Evolutionary conservation across 2,329 filamentous ascomycete species (phyloP).

Genomic region (Ascocoryne sarcoides): DNA sequence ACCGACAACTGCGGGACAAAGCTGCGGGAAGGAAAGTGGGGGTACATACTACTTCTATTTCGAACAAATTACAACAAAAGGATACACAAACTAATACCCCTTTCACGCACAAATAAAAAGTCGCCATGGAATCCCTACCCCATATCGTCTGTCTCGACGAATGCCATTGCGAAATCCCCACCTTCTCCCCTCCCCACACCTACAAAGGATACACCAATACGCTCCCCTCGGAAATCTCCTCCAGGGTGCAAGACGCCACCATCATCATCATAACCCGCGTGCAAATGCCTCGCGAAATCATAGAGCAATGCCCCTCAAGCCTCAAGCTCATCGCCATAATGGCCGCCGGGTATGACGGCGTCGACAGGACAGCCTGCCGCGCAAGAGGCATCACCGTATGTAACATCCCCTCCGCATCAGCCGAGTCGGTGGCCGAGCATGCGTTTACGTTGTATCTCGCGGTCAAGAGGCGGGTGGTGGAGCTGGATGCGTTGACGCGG

Average conservation of each 20-base stretch:
- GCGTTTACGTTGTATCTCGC: conserved; percentile 26
- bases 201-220: conserved; percentile 13
- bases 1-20: too few species aligned
- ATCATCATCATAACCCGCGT: conserved; percentile 30
- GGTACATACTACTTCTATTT: too few species aligned
- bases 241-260: conserved; percentile 29
- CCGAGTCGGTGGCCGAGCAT: conserved; percentile 30
- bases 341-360: conserved; percentile 31
- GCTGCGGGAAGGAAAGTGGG: too few species aligned
- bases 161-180: conserved; percentile 10
- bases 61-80: too few species aligned
- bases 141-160: conserved; percentile 20
- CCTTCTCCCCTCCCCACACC: conserved; percentile 17
- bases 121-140: background rate
- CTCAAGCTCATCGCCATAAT: conserved; percentile 30
- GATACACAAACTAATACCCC: background rate
- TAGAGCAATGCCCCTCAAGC: conserved; percentile 25
- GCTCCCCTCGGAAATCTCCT: conserved; percentile 9
- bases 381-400: conserved; percentile 29
- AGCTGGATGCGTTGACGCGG: conserved; percentile 24
- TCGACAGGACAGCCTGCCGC: conserved; percentile 30
- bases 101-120: background rate
- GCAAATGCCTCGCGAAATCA: conserved; percentile 24
- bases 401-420: conserved; percentile 32
- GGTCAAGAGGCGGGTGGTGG: conserved; percentile 30